phyloP scores from a whole-genome alignment of 176 grass and related monocot genomes.

The Eleusine coracana region DNA sequence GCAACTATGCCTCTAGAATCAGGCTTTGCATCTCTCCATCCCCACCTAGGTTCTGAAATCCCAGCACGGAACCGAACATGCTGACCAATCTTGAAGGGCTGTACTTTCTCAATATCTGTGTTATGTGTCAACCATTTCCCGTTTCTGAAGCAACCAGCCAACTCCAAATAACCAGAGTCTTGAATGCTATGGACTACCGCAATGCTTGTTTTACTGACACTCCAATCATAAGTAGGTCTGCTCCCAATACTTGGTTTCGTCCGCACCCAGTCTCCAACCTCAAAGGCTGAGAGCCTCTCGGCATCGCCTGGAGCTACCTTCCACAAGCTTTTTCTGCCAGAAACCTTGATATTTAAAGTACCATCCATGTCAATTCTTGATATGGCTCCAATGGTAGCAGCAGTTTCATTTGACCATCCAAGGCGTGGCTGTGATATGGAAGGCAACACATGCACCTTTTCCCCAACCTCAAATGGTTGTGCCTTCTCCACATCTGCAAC shows the following conservation, averaged over 20 bases:
- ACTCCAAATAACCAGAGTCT: slow-evolving; percentile 91
- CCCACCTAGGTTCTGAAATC: slow-evolving; percentile 94
- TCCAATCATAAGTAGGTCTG: slow-evolving; percentile 97
- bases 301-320: slow-evolving; percentile 99
- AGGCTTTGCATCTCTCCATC: slow-evolving; percentile 87
- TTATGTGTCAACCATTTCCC: slow-evolving; percentile 96
- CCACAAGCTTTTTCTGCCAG: slow-evolving; percentile 90
- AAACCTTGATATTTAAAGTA: slow-evolving; percentile 93
- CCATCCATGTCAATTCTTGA: slow-evolving; percentile 97
- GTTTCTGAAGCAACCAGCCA: slow-evolving; percentile 93
- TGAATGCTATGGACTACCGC: slow-evolving; percentile 97
- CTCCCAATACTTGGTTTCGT: slow-evolving; percentile 73
- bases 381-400: slow-evolving; percentile 90
- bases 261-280: slow-evolving; percentile 96
- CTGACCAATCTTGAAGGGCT: slow-evolving; percentile 74
- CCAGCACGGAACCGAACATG: slow-evolving; percentile 80
- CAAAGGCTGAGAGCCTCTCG: slow-evolving; percentile 96
- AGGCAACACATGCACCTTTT: slow-evolving; percentile 91
- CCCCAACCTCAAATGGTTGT: slow-evolving; percentile 78
- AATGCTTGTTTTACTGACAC: slow-evolving; percentile 81
- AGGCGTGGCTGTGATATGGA: slow-evolving; percentile 88
- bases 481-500: slow-evolving; percentile 91
- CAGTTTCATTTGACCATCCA: slow-evolving; percentile 96
- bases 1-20: slow-evolving; percentile 93
- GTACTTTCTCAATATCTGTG: slow-evolving; percentile 92